These are phyloP conservation scores for Solanum chaucha DNA, from an alignment of 257 asterid genomes.

Conservation along the genomic window DNA sequence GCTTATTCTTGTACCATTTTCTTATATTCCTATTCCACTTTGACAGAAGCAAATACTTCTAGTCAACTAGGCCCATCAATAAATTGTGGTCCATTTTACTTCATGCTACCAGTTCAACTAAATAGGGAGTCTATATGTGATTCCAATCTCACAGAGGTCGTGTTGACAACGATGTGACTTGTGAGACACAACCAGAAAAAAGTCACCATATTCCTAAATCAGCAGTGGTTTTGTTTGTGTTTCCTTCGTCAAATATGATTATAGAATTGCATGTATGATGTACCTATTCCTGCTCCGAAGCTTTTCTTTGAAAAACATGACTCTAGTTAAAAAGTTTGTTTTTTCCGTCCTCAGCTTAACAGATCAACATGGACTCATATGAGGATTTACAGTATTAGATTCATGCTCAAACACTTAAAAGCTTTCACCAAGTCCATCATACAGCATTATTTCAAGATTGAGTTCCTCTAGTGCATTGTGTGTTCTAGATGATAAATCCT, in stretches of 20 bases:
- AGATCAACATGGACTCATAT: not conserved
- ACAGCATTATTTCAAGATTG: not conserved
- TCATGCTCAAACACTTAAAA: not conserved
- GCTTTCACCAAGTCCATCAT: not conserved
- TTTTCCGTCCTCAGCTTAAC: not conserved
- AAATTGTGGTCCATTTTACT: not conserved
- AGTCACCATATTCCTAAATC: not conserved
- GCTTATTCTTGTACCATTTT: not conserved
- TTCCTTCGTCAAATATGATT: not conserved
- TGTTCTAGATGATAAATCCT: not conserved
- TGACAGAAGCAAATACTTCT: not conserved
- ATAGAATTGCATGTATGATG: not conserved
- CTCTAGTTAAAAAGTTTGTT: not conserved
- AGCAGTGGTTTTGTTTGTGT: not conserved
- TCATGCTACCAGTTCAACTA: not conserved
- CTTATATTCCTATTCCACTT: not conserved
- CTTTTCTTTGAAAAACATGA: not conserved
- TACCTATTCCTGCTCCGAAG: not conserved
- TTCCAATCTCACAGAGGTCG: not conserved
- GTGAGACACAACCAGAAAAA: not conserved
- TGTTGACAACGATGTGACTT: not conserved
- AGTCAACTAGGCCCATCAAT: not conserved
- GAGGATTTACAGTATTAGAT: not conserved
- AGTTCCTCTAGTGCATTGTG: not conserved
- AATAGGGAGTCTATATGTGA: not conserved